Conservation (phyloP, 2,329 filamentous ascomycete genomes). For the Hypomyces perniciosus region DNA sequence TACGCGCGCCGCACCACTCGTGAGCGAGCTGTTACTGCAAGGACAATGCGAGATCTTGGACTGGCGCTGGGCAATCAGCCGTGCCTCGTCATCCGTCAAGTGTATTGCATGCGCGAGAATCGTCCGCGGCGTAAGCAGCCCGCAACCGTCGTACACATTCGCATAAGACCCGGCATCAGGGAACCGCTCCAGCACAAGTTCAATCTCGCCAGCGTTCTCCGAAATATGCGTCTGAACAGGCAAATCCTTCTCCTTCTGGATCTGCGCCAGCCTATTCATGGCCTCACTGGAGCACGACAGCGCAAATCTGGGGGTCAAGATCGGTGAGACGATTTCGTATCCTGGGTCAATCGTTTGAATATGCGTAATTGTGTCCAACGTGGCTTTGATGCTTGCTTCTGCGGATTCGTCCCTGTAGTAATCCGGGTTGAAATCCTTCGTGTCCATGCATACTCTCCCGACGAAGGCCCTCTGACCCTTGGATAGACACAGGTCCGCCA, state of each 20-base stretch:
- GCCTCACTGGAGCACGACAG: conserved; percentile 54
- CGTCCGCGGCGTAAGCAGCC: conserved; percentile 64
- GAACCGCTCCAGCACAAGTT: conserved; percentile 65
- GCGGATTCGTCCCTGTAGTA: conserved; percentile 73
- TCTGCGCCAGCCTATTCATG: conserved; percentile 56
- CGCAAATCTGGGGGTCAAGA: conserved; percentile 71
- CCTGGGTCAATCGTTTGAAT: conserved; percentile 61
- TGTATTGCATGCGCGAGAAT: conserved; percentile 85
- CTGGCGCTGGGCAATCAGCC: conserved; percentile 53
- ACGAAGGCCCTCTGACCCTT: conserved; percentile 85
- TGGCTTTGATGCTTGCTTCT: conserved; percentile 50
- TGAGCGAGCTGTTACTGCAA: conserved; percentile 75
- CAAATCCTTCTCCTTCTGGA: conserved; percentile 58
- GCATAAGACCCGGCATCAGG: conserved; percentile 61
- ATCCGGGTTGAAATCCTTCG: conserved; percentile 55
- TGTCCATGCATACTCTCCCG: conserved; percentile 94
- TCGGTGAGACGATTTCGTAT: conserved; percentile 62
- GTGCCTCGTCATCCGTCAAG: conserved; percentile 59
- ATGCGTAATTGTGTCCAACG: conserved; percentile 57
- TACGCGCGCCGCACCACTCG: conserved; percentile 71
- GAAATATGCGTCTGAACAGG: conserved; percentile 86
- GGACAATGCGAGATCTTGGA: conserved; percentile 80
- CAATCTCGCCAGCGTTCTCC: conserved; percentile 71
- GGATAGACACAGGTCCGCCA: conserved; percentile 74
- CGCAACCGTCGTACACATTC: conserved; percentile 68